Percentiles rank a stretch among this genome's conserved stretches.
These are phyloP conservation scores for Thecaphora thlaspeos DNA, from an alignment of 1,284 basidiomycete genomes.

Conservation along the genomic window DNA sequence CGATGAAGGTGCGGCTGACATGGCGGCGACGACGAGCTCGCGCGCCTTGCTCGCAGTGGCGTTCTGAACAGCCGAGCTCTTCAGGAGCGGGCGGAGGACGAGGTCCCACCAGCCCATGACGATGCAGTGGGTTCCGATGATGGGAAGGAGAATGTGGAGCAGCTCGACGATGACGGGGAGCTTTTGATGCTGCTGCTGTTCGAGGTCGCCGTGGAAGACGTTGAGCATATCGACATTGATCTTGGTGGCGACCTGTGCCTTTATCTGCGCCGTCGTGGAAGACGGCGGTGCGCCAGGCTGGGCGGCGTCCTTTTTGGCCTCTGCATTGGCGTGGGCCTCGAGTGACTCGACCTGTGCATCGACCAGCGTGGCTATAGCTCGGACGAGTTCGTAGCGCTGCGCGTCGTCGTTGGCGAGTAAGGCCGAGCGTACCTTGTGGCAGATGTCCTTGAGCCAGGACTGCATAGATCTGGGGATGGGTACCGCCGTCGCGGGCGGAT, in stretches of 20 bases:
- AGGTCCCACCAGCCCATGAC: conserved; percentile 53
- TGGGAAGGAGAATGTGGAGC: conserved; percentile 29
- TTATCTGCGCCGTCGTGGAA: conserved; percentile 26
- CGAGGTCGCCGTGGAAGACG: conserved; percentile 31
- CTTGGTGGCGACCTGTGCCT: conserved; percentile 29
- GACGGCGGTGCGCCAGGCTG: conserved; percentile 11
- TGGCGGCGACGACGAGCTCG: conserved; percentile 40
- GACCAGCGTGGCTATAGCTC: conserved; percentile 17
- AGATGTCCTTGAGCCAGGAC: conserved; percentile 31
- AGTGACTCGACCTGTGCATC: conserved; percentile 17
- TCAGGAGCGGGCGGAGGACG: conserved; percentile 46
- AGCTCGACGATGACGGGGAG: conserved; percentile 34
- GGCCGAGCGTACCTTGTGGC: conserved; percentile 20
- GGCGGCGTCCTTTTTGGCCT: conserved; percentile 21
- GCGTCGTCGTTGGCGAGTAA: conserved; percentile 14
- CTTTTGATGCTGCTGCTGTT: conserved; percentile 20
- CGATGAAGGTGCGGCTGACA: conserved; percentile 32
- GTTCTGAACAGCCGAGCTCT: conserved; percentile 26
- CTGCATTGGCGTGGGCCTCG: conserved; percentile 13
- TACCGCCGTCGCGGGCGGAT: conserved; percentile 15
- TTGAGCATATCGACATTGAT: conserved; percentile 33
- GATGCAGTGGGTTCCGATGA: conserved; percentile 33
- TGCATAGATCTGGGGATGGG: conserved; percentile 24
- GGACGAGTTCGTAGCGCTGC: conserved; percentile 17
- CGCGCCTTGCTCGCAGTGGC: conserved; percentile 35